These are phyloP conservation scores for Sequoiadendron giganteum DNA, from an alignment of 75 land plant genomes.

Conservation along the genomic window DNA sequence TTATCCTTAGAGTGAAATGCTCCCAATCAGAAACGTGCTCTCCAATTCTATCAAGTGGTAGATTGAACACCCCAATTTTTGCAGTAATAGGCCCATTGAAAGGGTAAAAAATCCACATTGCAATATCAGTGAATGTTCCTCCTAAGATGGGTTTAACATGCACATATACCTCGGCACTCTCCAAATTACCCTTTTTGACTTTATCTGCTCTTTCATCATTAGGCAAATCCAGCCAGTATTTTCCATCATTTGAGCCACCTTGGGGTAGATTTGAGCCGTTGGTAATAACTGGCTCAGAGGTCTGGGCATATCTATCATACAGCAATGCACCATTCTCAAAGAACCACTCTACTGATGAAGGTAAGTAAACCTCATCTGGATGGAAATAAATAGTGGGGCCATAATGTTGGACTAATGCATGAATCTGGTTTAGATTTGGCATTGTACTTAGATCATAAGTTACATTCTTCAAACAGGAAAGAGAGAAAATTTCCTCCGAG, in stretches of 20 bases:
- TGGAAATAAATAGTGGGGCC: slow-evolving; percentile 85
- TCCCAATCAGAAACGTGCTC: slow-evolving; percentile 91
- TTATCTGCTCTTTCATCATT: slow-evolving; percentile 32
- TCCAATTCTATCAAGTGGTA: slow-evolving; percentile 61
- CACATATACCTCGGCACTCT: slow-evolving; percentile 65
- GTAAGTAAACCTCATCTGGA: slow-evolving; percentile 74
- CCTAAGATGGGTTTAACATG: slow-evolving; percentile 87
- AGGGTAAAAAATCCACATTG: slow-evolving; percentile 82
- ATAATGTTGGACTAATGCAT: slow-evolving; percentile 57
- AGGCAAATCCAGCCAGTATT: slow-evolving; percentile 83
- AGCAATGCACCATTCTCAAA: slow-evolving; percentile 68
- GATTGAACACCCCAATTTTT: slow-evolving; percentile 53
- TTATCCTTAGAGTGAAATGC: slow-evolving; percentile 75
- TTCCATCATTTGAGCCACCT: slow-evolving; percentile 65
- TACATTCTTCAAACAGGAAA: slow-evolving; percentile 61
- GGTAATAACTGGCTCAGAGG: slow-evolving; percentile 33
- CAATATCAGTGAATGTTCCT: slow-evolving; percentile 81
- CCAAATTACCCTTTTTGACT: slow-evolving; percentile 61
- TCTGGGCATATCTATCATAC: slow-evolving; percentile 14
- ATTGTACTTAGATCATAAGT: slow-evolving; percentile 34
- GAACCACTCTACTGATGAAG: slow-evolving; percentile 87
- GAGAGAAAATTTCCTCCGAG: slow-evolving; percentile 14
- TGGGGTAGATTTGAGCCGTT: slow-evolving; percentile 66
- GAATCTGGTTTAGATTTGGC: slow-evolving; percentile 72
- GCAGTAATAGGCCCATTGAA: slow-evolving; percentile 85